These are phyloP conservation scores for Mortierella sp. DNA, from an alignment of 371 early-diverging fungal genomes.

Conservation along the genomic window DNA sequence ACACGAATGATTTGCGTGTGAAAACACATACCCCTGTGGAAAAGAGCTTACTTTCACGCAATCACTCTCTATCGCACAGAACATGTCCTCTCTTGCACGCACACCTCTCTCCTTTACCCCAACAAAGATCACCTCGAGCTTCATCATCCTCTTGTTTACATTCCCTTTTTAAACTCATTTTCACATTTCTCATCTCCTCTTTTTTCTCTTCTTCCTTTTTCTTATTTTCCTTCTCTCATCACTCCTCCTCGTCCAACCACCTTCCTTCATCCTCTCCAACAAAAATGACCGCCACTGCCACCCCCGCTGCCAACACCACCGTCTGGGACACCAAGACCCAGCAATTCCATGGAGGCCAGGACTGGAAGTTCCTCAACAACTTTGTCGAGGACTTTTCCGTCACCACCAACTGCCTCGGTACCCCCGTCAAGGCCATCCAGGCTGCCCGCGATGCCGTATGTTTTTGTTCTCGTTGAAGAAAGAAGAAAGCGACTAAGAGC, in stretches of 20 bases:
- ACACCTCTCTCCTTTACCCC: not conserved
- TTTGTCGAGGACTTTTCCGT: slow-evolving; percentile 92
- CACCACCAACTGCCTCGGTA: slow-evolving; percentile 88
- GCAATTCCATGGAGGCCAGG: slow-evolving; percentile 92
- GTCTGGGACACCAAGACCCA: slow-evolving; percentile 87
- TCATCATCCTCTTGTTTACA: not conserved
- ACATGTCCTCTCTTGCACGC: not conserved
- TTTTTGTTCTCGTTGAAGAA: not conserved
- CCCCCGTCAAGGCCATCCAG: slow-evolving; percentile 76
- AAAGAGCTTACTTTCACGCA: not conserved
- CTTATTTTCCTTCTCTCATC: not conserved
- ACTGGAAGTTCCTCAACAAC: slow-evolving; percentile 83
- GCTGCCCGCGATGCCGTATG: slow-evolving; percentile 82
- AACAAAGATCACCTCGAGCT: slow-evolving; percentile 5
- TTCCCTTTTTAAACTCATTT: not conserved
- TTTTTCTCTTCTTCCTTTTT: not conserved
- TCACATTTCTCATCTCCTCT: not conserved
- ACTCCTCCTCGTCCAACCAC: not conserved
- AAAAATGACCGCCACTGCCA: slow-evolving; percentile 28
- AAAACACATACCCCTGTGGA: not conserved
- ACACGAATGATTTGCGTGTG: not conserved
- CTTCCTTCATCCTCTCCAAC: not conserved
- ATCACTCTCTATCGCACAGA: not conserved
- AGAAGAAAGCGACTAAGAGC: not conserved
- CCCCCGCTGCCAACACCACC: slow-evolving; percentile 31